Base-by-base conservation (phyloP, 768 basidiomycete genomes). In the Dendrothele bispora region DNA sequence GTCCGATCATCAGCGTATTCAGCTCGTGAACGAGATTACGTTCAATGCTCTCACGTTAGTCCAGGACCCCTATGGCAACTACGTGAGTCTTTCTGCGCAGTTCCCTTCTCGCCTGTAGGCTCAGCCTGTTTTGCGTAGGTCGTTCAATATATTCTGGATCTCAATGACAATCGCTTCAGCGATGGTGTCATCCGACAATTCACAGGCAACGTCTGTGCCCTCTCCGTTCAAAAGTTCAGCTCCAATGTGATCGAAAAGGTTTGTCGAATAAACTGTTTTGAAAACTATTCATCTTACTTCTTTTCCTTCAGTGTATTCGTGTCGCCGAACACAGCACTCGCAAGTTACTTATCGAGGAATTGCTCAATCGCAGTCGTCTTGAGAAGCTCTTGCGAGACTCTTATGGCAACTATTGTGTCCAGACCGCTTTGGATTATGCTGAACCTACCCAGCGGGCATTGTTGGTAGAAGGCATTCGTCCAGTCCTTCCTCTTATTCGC, bases 191-290 rank as follows among this genome's bases (percentile, higher is more conserved):
- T 98, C 58, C 86, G 95, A 54, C 97, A 98, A 63, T 99, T 98
- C 69, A 74, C 91, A 44, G 97, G 97, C 58, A 98, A 99, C 61
- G 91, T 98, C 50, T 98, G 95, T 65, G 93, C 93, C 5, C 73
- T 99, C 44, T 98, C 95, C 5, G 95, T 98, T 14, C 97, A 99
- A 67, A 99, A 99, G 71, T 99, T 99, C 72, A 95, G 93, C 53
- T 98, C 95, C 52, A 99, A 99, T 65, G 97, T 99, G 51, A 95
- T 97, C 53, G 95, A 97, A 72, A 97, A 97, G 79, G 89, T 88
- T 30, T 8, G 68, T 51, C 0, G 11, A n/a, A n/a, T n/a, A n/a
- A n/a, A n/a, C 24, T 43, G 38, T 35, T 38, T 48, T 10, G 22
- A 27, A 39, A 6, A 48, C 30, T 11, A 47, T 24, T 20, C n/a